Evolutionary conservation across 2,329 filamentous ascomycete genomes (phyloP).

Genomic region (Teratosphaeria viscida): DNA sequence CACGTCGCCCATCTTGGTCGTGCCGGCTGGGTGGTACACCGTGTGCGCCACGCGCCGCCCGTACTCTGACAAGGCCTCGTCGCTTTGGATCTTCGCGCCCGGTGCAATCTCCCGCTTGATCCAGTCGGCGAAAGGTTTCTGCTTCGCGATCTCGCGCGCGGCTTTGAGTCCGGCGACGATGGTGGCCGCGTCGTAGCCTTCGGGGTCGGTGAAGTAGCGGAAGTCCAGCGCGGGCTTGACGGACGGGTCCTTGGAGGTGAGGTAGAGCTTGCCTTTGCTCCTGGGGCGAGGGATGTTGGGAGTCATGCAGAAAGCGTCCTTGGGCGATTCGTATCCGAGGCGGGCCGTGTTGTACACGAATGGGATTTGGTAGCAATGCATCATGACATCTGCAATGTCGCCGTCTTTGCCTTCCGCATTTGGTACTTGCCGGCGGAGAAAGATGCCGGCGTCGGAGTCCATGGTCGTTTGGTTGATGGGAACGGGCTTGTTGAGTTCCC

Average conservation of each 20-base stretch:
- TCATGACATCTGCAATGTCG: constrained; percentile 78
- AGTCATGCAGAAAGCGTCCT: constrained; percentile 86
- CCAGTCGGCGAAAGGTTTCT: constrained; percentile 71
- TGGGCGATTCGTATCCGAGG: constrained; percentile 60
- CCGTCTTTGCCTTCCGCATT: constrained; percentile 62
- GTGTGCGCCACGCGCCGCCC: constrained; percentile 73
- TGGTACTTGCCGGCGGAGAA: constrained; percentile 65
- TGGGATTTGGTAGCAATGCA: constrained; percentile 94
- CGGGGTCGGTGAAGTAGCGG: constrained; percentile 78
- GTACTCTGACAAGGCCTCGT: constrained; percentile 74
- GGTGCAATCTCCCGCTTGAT: constrained; percentile 74
- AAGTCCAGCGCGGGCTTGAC: constrained; percentile 80
- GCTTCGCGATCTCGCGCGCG: constrained; percentile 63
- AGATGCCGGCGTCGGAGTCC: constrained; percentile 83
- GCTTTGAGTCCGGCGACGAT: constrained; percentile 68
- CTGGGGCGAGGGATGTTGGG: constrained; percentile 80
- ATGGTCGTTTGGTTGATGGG: constrained; percentile 76
- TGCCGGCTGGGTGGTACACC: constrained; percentile 82
- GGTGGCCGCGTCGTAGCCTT: constrained; percentile 75
- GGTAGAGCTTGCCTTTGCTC: constrained; percentile 65
- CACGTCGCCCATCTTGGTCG: constrained; percentile 79
- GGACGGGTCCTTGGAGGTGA: constrained; percentile 62
- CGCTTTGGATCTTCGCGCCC: constrained; percentile 60
- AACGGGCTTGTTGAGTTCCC: constrained; percentile 71
- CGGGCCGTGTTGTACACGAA: constrained; percentile 76